Conservation (phyloP, 2,329 filamentous ascomycete genomes). For the Allantophomopsis cytisporea region DNA sequence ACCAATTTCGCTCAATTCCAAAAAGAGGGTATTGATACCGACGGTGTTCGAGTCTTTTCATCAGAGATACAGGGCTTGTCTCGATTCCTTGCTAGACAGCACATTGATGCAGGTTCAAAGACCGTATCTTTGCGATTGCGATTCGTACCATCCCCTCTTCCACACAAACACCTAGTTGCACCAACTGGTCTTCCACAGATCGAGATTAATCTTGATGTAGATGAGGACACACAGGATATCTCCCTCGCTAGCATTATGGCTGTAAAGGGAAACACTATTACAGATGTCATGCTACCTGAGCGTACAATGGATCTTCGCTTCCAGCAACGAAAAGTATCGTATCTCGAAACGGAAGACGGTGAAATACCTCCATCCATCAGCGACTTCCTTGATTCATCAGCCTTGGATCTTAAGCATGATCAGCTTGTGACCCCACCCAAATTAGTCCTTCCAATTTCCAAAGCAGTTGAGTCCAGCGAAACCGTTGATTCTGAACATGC, state of each 20-base stretch:
- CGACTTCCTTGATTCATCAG: slow-evolving; percentile 2
- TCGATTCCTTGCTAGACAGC: background rate
- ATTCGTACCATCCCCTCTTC: slow-evolving; percentile 3
- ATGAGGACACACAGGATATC: slow-evolving; percentile 4
- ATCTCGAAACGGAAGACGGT: slow-evolving; percentile 2
- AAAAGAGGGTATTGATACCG: background rate
- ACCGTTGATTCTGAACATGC: background rate
- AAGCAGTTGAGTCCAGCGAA: background rate
- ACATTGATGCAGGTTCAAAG: background rate
- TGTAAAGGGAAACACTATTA: slow-evolving; percentile 7
- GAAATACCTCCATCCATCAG: background rate
- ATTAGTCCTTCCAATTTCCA: slow-evolving; percentile 2
- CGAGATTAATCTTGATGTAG: slow-evolving; percentile 14
- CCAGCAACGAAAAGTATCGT: slow-evolving; percentile 10
- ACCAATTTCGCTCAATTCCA: background rate
- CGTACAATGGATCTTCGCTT: slow-evolving; percentile 16
- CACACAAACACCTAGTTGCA: slow-evolving; percentile 7
- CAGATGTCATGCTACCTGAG: slow-evolving; percentile 18
- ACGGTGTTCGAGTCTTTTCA: background rate
- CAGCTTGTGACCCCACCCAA: slow-evolving; percentile 2
- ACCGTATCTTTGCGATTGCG: slow-evolving; percentile 1
- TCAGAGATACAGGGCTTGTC: background rate
- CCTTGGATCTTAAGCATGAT: background rate
- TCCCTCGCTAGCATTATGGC: slow-evolving; percentile 10
- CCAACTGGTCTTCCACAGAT: slow-evolving; percentile 14